A percentile compares a stretch with the other conserved stretches of the same genome.
Evolutionary conservation across 371 early-diverging fungal species (phyloP).

Genomic region (Actinomortierella ambigua): DNA sequence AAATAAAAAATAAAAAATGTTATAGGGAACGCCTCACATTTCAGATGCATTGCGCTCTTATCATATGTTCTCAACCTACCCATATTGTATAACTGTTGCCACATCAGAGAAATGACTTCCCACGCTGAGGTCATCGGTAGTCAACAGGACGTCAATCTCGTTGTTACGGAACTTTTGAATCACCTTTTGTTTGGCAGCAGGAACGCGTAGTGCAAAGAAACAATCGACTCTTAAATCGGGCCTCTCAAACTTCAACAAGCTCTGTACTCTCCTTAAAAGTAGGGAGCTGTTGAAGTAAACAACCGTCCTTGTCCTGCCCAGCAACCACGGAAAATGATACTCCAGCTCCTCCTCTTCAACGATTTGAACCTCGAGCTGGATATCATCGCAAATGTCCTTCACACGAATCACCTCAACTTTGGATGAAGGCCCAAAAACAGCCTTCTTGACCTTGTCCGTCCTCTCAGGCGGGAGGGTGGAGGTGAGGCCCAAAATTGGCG

Average conservation of each 20-base stretch:
- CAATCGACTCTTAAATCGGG: not conserved
- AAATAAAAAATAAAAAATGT: not conserved
- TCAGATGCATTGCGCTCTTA: not conserved
- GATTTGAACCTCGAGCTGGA: conserved; percentile 1
- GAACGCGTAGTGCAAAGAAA: not conserved
- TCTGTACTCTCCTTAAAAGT: not conserved
- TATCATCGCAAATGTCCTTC: not conserved
- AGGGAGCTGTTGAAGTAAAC: not conserved
- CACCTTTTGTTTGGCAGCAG: not conserved
- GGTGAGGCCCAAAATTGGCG: conserved; percentile 6
- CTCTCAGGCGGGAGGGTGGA: not conserved
- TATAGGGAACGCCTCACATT: too few relatives aligned
- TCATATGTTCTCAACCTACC: not conserved
- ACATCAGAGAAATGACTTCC: conserved; percentile 1
- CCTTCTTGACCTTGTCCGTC: conserved; percentile 1
- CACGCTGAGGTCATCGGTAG: not conserved
- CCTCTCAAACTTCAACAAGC: not conserved
- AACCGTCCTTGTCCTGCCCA: conserved; percentile 2
- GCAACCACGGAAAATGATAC: not conserved
- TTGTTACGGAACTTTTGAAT: not conserved
- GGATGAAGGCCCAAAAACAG: conserved; percentile 1
- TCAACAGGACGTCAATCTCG: conserved; percentile 1
- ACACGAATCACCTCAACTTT: not conserved
- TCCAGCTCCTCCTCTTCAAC: not conserved
- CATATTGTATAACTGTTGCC: conserved; percentile 1